phyloP scores from a whole-genome alignment of 495 filamentous ascomycete species.

The Penicillium argentinense region DNA sequence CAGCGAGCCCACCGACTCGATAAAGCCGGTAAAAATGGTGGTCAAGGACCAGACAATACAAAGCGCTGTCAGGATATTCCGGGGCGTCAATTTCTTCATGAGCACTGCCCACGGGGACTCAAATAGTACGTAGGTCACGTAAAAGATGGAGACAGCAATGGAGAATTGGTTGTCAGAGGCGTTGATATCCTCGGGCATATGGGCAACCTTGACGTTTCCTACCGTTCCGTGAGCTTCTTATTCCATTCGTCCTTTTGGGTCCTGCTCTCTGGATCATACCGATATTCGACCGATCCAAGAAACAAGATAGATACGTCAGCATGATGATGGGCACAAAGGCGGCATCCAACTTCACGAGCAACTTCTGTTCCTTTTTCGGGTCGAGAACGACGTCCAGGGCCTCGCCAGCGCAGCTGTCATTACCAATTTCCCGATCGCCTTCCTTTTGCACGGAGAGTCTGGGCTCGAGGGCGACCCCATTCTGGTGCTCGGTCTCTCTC shows the following conservation, averaged over 20 bases:
- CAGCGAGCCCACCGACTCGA: slow-evolving; percentile 46
- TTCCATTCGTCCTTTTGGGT: too few species aligned
- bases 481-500: not conserved
- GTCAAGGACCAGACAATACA: slow-evolving; percentile 53
- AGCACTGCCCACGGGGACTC: slow-evolving; percentile 44
- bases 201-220: slow-evolving; percentile 49
- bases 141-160: slow-evolving; percentile 52
- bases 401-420: slow-evolving; percentile 17
- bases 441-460: slow-evolving; percentile 19
- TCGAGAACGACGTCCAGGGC: slow-evolving; percentile 29
- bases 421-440: not conserved
- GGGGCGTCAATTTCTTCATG: slow-evolving; percentile 48
- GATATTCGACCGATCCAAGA: slow-evolving; percentile 48
- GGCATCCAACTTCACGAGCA: slow-evolving; percentile 43
- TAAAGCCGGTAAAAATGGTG: slow-evolving; percentile 54
- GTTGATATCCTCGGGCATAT: slow-evolving; percentile 45
- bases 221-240: not conserved
- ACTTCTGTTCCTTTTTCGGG: slow-evolving; percentile 33
- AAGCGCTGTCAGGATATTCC: slow-evolving; percentile 38
- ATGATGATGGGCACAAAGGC: slow-evolving; percentile 49
- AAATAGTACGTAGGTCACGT: slow-evolving; percentile 50
- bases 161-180: slow-evolving; percentile 44
- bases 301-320: slow-evolving; percentile 46
- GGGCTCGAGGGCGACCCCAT: slow-evolving; percentile 8
- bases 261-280: slow-evolving; percentile 35